Conservation (phyloP, 2,329 filamentous ascomycete species). For the Fusarium keratoplasticum region DNA sequence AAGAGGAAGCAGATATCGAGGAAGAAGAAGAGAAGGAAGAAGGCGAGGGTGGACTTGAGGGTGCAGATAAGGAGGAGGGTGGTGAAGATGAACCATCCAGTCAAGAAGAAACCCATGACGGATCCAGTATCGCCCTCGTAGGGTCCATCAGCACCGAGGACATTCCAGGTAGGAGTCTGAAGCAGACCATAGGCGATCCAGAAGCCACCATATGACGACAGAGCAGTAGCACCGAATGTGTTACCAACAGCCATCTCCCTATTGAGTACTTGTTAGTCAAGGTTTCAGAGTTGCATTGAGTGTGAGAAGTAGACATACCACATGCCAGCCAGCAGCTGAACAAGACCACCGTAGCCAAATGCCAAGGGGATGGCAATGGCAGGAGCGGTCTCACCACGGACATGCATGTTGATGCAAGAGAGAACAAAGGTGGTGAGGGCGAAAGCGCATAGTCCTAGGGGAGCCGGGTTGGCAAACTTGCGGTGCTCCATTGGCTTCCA, state of each 20-base stretch:
- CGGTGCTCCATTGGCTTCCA: slow-evolving; percentile 73
- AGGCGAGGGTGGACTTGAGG: slow-evolving; percentile 80
- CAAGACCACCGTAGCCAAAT: slow-evolving; percentile 78
- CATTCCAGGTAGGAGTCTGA: slow-evolving; percentile 74
- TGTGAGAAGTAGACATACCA: slow-evolving; percentile 68
- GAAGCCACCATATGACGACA: slow-evolving; percentile 87
- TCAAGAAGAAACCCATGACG: slow-evolving; percentile 79
- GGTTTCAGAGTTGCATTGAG: neutral
- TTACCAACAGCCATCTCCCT: slow-evolving; percentile 92
- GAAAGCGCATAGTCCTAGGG: slow-evolving; percentile 81
- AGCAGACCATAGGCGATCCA: slow-evolving; percentile 83
- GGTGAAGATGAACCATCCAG: slow-evolving; percentile 88
- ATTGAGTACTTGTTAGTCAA: slow-evolving; percentile 10
- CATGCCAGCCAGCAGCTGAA: slow-evolving; percentile 87
- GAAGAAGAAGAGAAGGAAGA: slow-evolving; percentile 81
- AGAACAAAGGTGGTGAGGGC: slow-evolving; percentile 86
- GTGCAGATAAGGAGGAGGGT: slow-evolving; percentile 79
- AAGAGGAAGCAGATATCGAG: slow-evolving; percentile 82
- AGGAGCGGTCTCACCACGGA: slow-evolving; percentile 68
- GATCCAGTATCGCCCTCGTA: slow-evolving; percentile 62
- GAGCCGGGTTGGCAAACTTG: slow-evolving; percentile 84
- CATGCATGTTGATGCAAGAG: slow-evolving; percentile 77
- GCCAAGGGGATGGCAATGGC: slow-evolving; percentile 77
- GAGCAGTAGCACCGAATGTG: slow-evolving; percentile 84
- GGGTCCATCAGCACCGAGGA: slow-evolving; percentile 58